Evolutionary conservation across 2,329 filamentous ascomycete genomes (phyloP).

Genomic region (Cercospora beticola): DNA sequence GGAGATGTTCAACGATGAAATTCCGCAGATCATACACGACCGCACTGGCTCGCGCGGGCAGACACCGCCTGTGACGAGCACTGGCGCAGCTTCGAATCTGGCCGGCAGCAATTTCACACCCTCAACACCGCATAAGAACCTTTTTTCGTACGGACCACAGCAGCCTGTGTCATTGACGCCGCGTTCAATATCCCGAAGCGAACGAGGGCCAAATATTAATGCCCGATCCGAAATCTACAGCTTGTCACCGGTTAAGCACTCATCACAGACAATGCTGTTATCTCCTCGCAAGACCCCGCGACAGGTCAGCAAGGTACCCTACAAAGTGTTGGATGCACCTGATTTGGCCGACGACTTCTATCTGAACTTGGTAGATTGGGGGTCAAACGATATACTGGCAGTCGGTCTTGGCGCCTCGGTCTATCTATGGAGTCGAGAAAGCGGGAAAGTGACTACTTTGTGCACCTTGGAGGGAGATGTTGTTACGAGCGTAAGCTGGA

Average conservation of each 20-base stretch:
- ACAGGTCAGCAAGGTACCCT: constrained; percentile 92
- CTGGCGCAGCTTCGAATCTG: constrained; percentile 64
- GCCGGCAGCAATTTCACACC: constrained; percentile 74
- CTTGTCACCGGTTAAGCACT: constrained; percentile 86
- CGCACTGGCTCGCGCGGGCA: constrained; percentile 57
- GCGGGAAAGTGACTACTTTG: constrained; percentile 86
- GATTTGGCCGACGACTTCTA: constrained; percentile 98
- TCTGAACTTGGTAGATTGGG: constrained; percentile 96
- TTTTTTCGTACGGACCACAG: constrained; percentile 80
- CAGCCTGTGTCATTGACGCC: constrained; percentile 84
- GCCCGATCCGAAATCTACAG: constrained; percentile 92
- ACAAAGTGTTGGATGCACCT: constrained; percentile 94
- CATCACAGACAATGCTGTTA: constrained; percentile 89
- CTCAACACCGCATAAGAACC: constrained; percentile 94
- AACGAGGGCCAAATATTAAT: constrained; percentile 85
- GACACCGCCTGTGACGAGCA: constrained; percentile 71
- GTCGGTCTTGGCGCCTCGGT: constrained; percentile 91
- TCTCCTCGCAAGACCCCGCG: constrained; percentile 85
- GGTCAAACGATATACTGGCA: constrained; percentile 87
- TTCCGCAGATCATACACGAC: constrained; percentile 73
- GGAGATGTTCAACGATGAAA: constrained; percentile 87
- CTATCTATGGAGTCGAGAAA: constrained; percentile 97
- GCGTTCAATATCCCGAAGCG: constrained; percentile 60
- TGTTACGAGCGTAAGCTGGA: constrained; percentile 97
- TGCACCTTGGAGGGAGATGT: constrained; percentile 91